phyloP scores from a whole-genome alignment of 1,139 yeast species.

The Arxiozyma slooffiae region DNA sequence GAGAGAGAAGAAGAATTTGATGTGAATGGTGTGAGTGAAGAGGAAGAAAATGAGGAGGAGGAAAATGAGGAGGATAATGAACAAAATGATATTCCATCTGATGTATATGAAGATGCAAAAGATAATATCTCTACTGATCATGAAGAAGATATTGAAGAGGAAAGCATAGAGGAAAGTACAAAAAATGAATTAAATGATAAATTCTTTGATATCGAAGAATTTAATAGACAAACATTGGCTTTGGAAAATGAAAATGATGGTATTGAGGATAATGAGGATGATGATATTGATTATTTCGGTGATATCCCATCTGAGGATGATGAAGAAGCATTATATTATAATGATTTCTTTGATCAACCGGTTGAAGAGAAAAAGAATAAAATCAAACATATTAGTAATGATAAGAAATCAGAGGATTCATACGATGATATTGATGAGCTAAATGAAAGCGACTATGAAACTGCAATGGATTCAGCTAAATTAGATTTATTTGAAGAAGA shows the following conservation, averaged over 20 bases:
- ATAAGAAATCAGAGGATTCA: constrained; percentile 17
- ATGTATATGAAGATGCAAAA: constrained; percentile 14
- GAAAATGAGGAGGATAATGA: too few species aligned
- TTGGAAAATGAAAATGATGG: constrained; percentile 46
- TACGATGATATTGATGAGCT: constrained; percentile 31
- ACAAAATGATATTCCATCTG: constrained; percentile 7
- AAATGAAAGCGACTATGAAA: constrained; percentile 41
- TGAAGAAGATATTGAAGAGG: constrained; percentile 13
- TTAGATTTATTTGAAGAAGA: constrained; percentile 56
- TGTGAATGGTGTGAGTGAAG: too few species aligned
- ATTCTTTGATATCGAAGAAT: constrained; percentile 76
- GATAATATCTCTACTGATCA: constrained; percentile 15
- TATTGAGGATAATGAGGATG: constrained; percentile 40
- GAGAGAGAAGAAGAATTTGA: too few species aligned
- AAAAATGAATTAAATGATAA: constrained; percentile 66
- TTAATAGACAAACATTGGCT: constrained; percentile 69
- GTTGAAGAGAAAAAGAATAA: constrained; percentile 14
- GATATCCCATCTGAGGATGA: constrained; percentile 51
- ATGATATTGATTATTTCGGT: constrained; percentile 56
- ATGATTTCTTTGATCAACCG: constrained; percentile 63
- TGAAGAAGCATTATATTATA: constrained; percentile 62
- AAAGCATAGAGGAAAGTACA: constrained; percentile 20
- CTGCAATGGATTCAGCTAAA: constrained; percentile 52
- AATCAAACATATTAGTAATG: constrained; percentile 7
- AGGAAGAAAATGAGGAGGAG: constrained; percentile 15